These are phyloP conservation scores for Dactylellina drechsleri DNA, from an alignment of 2,329 filamentous ascomycete species.

Conservation along the genomic window DNA sequence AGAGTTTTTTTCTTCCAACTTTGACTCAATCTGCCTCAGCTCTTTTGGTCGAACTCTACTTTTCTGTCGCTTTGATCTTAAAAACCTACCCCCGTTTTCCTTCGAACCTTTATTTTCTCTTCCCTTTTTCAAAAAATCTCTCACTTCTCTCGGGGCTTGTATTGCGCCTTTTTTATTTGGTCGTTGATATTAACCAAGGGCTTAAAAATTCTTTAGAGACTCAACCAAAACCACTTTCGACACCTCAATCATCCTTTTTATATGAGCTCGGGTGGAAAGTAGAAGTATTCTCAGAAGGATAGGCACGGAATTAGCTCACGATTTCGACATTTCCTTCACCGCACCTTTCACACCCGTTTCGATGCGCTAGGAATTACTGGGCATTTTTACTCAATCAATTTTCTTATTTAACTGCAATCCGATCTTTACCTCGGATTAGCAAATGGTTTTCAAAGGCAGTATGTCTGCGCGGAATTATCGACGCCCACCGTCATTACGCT, in stretches of 20 bases:
- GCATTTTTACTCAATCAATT: slow-evolving; percentile 24
- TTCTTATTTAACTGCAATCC: slow-evolving; percentile 32
- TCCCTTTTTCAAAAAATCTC: slow-evolving; percentile 28
- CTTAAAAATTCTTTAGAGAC: too few species aligned
- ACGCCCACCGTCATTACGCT: slow-evolving; percentile 58
- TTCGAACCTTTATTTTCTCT: slow-evolving; percentile 13
- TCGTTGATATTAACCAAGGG: slow-evolving; percentile 28
- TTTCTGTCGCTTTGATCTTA: slow-evolving; percentile 28
- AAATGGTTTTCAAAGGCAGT: slow-evolving; percentile 55
- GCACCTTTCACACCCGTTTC: slow-evolving; percentile 11
- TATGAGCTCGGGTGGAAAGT: too few species aligned
- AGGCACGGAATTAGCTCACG: too few species aligned
- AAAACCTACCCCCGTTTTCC: slow-evolving; percentile 22
- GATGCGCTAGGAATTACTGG: slow-evolving; percentile 45
- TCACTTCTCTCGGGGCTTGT: slow-evolving; percentile 6
- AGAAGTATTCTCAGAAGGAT: too few species aligned
- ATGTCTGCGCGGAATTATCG: slow-evolving; percentile 58
- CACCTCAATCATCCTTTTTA: too few species aligned
- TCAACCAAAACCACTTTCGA: too few species aligned
- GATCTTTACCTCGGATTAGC: slow-evolving; percentile 42
- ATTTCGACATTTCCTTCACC: too few species aligned
- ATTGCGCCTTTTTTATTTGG: slow-evolving; percentile 20
- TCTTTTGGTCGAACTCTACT: slow-evolving; percentile 16
- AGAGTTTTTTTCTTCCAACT: slow-evolving; percentile 42
- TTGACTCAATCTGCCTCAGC: slow-evolving; percentile 53